Evolutionary conservation across 2,329 filamentous ascomycete genomes (phyloP).

Genomic region (Beauveria rudraprayagi): DNA sequence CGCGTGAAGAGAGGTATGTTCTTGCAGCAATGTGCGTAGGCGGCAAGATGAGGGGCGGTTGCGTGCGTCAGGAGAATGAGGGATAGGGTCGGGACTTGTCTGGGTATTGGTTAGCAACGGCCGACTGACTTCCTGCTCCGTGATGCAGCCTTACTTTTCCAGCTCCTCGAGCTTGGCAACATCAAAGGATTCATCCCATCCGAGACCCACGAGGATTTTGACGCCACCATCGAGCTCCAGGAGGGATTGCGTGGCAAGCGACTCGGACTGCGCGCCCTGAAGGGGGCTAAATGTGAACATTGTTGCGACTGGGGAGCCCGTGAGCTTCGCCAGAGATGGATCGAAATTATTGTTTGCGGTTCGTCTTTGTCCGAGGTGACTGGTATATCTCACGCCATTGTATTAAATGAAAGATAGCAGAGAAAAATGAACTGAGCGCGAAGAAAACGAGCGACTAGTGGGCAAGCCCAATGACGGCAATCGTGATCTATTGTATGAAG

Average conservation of each 20-base stretch:
- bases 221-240: slow-evolving; percentile 94
- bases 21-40: slow-evolving; percentile 95
- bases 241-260: slow-evolving; percentile 85
- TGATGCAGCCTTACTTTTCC: slow-evolving; percentile 60
- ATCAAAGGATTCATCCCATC: slow-evolving; percentile 92
- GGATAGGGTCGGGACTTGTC: slow-evolving; percentile 74
- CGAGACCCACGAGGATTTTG: slow-evolving; percentile 89
- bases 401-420: not conserved
- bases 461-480: not conserved
- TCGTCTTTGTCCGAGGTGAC: not conserved
- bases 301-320: slow-evolving; percentile 15
- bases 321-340: not conserved
- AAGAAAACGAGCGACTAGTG: not conserved
- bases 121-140: not conserved
- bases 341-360: not conserved
- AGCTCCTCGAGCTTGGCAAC: slow-evolving; percentile 73
- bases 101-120: slow-evolving; percentile 29
- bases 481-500: not conserved
- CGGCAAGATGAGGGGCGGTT: slow-evolving; percentile 82
- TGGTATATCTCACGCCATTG: not conserved
- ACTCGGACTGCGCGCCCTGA: slow-evolving; percentile 82
- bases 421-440: not conserved
- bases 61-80: slow-evolving; percentile 92
- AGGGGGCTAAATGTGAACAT: slow-evolving; percentile 98
- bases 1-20: slow-evolving; percentile 85